A percentile compares a stretch with the other conserved stretches of the same genome.
These are phyloP conservation scores for Tephrocybe sp. DNA, from an alignment of 768 basidiomycete genomes.

Conservation along the genomic window DNA sequence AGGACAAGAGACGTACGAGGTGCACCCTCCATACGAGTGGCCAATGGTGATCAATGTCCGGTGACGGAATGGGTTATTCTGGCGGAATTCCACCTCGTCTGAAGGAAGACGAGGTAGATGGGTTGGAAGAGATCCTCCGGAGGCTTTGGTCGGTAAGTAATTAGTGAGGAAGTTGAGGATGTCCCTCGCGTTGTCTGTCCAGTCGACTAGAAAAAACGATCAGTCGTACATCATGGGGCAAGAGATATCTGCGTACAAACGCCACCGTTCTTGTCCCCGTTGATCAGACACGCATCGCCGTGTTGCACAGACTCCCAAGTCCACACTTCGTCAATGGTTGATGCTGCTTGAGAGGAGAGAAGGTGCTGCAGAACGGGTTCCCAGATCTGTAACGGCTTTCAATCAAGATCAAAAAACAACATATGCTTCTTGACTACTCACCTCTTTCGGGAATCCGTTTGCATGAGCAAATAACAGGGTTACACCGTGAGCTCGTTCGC, in stretches of 20 bases:
- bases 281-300: constrained; percentile 80
- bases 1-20: constrained; percentile 49
- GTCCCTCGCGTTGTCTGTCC: constrained; percentile 78
- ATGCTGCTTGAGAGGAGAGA: constrained; percentile 39
- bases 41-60: constrained; percentile 71
- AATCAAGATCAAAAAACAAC: neutral
- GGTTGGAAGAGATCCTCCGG: constrained; percentile 42
- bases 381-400: constrained; percentile 58
- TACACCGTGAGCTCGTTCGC: constrained; percentile 38
- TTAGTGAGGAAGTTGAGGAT: constrained; percentile 71
- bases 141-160: constrained; percentile 54
- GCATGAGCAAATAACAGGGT: constrained; percentile 83
- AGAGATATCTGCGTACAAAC: constrained; percentile 47
- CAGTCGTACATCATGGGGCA: neutral
- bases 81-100: constrained; percentile 41
- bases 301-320: constrained; percentile 82
- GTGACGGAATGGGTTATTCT: constrained; percentile 43
- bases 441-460: constrained; percentile 90
- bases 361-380: constrained; percentile 64
- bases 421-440: constrained; percentile 24
- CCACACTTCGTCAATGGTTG: constrained; percentile 70
- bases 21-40: constrained; percentile 85
- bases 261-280: constrained; percentile 51
- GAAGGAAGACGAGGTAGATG: constrained; percentile 51
- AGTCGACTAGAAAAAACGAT: constrained; percentile 53